phyloP scores from a whole-genome alignment of 257 asterid species.

The Solanum sitiens region DNA sequence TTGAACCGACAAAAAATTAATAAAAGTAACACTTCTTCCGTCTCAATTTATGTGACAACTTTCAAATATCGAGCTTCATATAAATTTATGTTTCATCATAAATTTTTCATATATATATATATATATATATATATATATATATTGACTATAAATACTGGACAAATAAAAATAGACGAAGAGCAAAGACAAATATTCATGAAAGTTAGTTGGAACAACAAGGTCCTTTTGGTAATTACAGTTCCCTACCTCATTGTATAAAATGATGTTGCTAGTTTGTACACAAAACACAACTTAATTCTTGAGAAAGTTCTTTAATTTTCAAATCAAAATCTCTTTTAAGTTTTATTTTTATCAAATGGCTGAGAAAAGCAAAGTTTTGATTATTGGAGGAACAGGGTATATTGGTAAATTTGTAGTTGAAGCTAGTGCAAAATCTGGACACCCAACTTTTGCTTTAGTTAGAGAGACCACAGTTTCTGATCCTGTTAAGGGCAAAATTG shows the following conservation, averaged over 20 bases:
- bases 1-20: no score
- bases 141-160: background rate
- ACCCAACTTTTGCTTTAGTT: slow-evolving; percentile 61
- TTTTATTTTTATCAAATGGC: slow-evolving; percentile 27
- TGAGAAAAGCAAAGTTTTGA: slow-evolving; percentile 64
- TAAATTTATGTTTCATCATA: no score
- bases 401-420: slow-evolving; percentile 66
- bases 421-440: slow-evolving; percentile 59
- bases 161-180: background rate
- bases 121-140: no score
- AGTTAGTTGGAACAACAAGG: background rate
- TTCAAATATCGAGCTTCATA: no score
- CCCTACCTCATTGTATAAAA: background rate
- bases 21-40: no score
- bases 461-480: slow-evolving; percentile 46
- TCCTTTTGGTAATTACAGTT: background rate
- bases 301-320: background rate
- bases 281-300: background rate
- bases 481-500: slow-evolving; percentile 51
- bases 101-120: no score
- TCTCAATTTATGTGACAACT: no score
- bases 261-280: background rate
- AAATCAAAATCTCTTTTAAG: background rate
- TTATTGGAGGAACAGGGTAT: slow-evolving; percentile 86
- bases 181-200: background rate